Evolutionary conservation across 768 basidiomycete genomes (phyloP), one percentile per base, ranked within the genome.

Genomic region (Porpolomopsis calyptriformis): DNA sequence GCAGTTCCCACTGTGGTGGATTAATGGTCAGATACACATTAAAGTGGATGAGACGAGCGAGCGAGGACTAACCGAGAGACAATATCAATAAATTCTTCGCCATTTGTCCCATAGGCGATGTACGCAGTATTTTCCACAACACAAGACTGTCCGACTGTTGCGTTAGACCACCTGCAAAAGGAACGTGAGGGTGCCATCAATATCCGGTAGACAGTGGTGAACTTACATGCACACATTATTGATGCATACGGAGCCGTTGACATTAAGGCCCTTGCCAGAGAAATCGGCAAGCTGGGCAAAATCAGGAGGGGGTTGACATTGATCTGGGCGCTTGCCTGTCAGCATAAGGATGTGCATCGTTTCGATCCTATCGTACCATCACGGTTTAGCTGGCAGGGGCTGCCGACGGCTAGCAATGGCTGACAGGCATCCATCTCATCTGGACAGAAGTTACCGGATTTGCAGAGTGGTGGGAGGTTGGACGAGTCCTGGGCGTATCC

Each of bases 211-310:
- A 11, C 22, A 25, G 39, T 6, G 51, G 50, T 24, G 22, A 19
- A 69, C 81, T 29, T 59, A 90, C 88, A 82, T 78, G 84, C 90
- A 92, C 3, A 72, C 60, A 56, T 80, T 82, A 56, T 88, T 85
- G 42, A 94, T 71, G 59, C 91, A 93, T 16, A 91, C 71, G 2
- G 85, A 77, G 23, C 89, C 89, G 56, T 93, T 88, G 50, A 79
- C 67, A 60, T 92, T 84, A 33, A 78, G 74, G 29, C 84, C 81
- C 18, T 76, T 73, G 16, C 78, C 77, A 31, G 71, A 75, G 12
- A 62, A 71, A 54, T 92, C 87, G 10, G 71, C 67, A 19, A 85
- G 69, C 7, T 82, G 74, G 46, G 62, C 61, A 54, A 65, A 76
- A 57, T 90, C 82, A 4, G 78, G 72, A 4, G 88, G 85, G 0